Conservation (phyloP, 352 stramenopile genomes). For the Plasmopara muralis region DNA sequence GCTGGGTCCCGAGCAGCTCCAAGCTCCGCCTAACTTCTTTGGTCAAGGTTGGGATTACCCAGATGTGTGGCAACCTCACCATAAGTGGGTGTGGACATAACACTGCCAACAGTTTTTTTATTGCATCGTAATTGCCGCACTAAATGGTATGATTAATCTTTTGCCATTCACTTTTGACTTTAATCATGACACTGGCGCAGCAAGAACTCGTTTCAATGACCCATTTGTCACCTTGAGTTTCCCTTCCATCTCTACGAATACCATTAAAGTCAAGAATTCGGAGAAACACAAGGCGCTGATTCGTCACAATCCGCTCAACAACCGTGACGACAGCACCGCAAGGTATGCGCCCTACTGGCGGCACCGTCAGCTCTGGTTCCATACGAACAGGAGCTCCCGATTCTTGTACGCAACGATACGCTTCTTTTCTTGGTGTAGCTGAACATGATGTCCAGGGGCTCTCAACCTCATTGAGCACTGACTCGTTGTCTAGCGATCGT, state of each 20-base stretch:
- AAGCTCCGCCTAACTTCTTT: constrained; percentile 63
- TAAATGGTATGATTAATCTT: neutral
- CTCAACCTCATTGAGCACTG: constrained; percentile 56
- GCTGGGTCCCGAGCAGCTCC: constrained; percentile 27
- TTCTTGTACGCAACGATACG: constrained; percentile 69
- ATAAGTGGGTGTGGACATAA: constrained; percentile 48
- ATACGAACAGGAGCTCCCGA: constrained; percentile 48
- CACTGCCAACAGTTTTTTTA: neutral
- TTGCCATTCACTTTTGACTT: constrained; percentile 11
- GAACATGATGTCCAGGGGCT: constrained; percentile 29
- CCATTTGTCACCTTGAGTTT: constrained; percentile 24
- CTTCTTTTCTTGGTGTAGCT: constrained; percentile 4
- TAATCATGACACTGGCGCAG: constrained; percentile 72
- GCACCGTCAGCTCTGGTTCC: constrained; percentile 49
- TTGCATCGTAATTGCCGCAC: neutral
- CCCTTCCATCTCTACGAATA: neutral
- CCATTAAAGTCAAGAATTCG: constrained; percentile 17
- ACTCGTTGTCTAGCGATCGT: constrained; percentile 71
- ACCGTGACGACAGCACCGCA: constrained; percentile 52
- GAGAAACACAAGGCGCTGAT: constrained; percentile 65
- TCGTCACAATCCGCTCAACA: constrained; percentile 45
- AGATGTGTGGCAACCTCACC: constrained; percentile 26
- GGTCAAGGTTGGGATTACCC: constrained; percentile 46
- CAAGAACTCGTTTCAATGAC: constrained; percentile 76
- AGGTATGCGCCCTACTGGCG: constrained; percentile 48